These are phyloP conservation scores for Furcasterigmium sp. DNA, from an alignment of 2,329 filamentous ascomycete species.

Conservation along the genomic window DNA sequence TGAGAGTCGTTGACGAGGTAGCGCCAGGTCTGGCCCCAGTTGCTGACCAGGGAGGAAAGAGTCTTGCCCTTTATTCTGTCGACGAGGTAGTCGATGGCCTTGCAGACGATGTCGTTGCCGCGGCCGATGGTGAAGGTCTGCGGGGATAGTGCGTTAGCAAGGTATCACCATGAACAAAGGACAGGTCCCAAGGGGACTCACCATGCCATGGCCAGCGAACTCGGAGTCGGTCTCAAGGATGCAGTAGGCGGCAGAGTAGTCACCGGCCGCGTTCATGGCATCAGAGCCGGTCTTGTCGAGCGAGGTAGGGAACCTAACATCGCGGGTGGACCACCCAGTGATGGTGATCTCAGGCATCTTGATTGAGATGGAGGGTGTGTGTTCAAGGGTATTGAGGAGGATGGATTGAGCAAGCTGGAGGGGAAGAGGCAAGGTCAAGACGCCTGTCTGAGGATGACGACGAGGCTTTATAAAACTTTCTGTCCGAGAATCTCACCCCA, in stretches of 20 bases:
- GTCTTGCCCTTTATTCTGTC: slow-evolving; percentile 71
- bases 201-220: slow-evolving; percentile 74
- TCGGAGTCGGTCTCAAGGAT: slow-evolving; percentile 76
- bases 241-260: slow-evolving; percentile 93
- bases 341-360: slow-evolving; percentile 59
- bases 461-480: slow-evolving; percentile 4
- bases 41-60: slow-evolving; percentile 67
- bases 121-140: slow-evolving; percentile 79
- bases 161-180: neutral
- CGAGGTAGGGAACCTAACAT: slow-evolving; percentile 83
- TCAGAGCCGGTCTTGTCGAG: slow-evolving; percentile 95
- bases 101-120: slow-evolving; percentile 88
- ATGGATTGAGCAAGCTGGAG: slow-evolving; percentile 1
- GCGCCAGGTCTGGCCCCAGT: slow-evolving; percentile 88
- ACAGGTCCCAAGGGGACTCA: slow-evolving; percentile 22
- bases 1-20: slow-evolving; percentile 89
- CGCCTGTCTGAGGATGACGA: neutral
- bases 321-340: slow-evolving; percentile 65
- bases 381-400: slow-evolving; percentile 1
- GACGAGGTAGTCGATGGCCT: slow-evolving; percentile 73
- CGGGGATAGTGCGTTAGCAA: neutral
- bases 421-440: slow-evolving; percentile 3
- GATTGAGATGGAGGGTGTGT: neutral
- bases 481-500: slow-evolving; percentile 3
- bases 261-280: slow-evolving; percentile 91